Percentiles rank a stretch among this genome's conserved stretches.
These are phyloP conservation scores for Syzygium aromaticum DNA, from an alignment of 345 rosid species.

Conservation along the genomic window DNA sequence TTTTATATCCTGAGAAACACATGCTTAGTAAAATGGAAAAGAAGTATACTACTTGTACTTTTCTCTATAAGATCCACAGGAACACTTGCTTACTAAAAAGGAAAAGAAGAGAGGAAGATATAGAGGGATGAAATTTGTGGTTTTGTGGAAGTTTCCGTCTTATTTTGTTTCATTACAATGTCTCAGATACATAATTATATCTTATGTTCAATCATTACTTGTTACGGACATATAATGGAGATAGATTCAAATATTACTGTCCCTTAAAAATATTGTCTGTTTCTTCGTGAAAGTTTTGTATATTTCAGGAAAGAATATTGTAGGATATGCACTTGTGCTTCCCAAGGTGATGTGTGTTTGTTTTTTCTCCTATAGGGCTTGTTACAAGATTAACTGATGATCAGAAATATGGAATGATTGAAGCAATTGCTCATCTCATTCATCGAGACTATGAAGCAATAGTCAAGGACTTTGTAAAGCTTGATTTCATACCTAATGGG, in stretches of 20 bases:
- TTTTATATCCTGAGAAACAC: not conserved
- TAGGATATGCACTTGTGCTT: not conserved
- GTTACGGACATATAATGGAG: not conserved
- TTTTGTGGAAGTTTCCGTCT: not conserved
- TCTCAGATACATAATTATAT: not conserved
- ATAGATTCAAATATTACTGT: not conserved
- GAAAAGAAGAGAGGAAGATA: not conserved
- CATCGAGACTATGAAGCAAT: slow-evolving; percentile 87
- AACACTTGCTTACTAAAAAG: not conserved
- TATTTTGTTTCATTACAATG: not conserved
- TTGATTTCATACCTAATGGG: slow-evolving; percentile 89
- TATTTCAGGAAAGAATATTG: not conserved
- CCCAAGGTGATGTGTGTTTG: not conserved
- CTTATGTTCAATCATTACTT: not conserved
- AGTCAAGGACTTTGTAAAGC: slow-evolving; percentile 92
- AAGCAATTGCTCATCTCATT: slow-evolving; percentile 95
- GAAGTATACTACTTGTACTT: not conserved
- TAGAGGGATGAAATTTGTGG: not conserved
- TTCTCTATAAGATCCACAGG: not conserved
- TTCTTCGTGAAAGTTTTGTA: not conserved
- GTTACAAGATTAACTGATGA: slow-evolving; percentile 92
- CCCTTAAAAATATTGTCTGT: not conserved
- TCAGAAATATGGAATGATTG: slow-evolving; percentile 98
- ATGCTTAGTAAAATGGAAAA: not conserved
- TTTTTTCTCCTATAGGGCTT: slow-evolving; percentile 45